phyloP scores from a whole-genome alignment of 805 yeast genomes.

The Candida quercuum region DNA sequence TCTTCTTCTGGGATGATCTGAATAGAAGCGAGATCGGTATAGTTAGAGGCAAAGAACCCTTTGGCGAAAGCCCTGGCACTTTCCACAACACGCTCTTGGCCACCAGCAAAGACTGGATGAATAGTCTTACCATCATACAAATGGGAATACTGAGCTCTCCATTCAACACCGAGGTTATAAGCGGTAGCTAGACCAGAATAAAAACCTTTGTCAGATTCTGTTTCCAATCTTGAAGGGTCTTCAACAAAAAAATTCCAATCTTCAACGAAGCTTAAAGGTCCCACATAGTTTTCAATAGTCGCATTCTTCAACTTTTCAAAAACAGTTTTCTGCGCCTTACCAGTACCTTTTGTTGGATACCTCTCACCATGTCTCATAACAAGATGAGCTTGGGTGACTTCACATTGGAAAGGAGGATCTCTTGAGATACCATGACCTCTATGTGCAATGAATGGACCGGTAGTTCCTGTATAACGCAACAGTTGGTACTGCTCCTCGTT shows the following conservation, averaged over 20 bases:
- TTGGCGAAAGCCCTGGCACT: constrained; percentile 41
- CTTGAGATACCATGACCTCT: constrained; percentile 49
- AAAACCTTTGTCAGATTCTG: constrained; percentile 31
- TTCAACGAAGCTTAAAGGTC: constrained; percentile 49
- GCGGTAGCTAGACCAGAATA: constrained; percentile 45
- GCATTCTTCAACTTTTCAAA: constrained; percentile 32
- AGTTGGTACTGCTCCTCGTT: constrained; percentile 14
- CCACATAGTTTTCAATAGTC: constrained; percentile 32
- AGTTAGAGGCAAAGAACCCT: constrained; percentile 42
- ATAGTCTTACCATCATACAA: constrained; percentile 32
- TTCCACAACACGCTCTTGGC: constrained; percentile 42
- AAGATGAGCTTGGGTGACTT: constrained; percentile 62
- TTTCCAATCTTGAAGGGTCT: constrained; percentile 34
- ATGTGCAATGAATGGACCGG: constrained; percentile 50
- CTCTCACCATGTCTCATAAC: constrained; percentile 79
- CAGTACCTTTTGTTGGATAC: constrained; percentile 48
- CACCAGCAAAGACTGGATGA: constrained; percentile 43
- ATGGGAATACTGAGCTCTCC: constrained; percentile 36
- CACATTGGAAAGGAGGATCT: constrained; percentile 44
- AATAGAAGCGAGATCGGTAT: constrained; percentile 27
- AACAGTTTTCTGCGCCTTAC: constrained; percentile 14
- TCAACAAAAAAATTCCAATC: constrained; percentile 48
- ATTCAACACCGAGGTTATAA: constrained; percentile 38
- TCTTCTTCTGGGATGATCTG: constrained; percentile 36
- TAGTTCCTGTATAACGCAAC: constrained; percentile 46